Percentiles rank a stretch among this genome's conserved stretches.
Conservation (phyloP, 352 stramenopile species). For the Globisporangium sylvaticum region DNA sequence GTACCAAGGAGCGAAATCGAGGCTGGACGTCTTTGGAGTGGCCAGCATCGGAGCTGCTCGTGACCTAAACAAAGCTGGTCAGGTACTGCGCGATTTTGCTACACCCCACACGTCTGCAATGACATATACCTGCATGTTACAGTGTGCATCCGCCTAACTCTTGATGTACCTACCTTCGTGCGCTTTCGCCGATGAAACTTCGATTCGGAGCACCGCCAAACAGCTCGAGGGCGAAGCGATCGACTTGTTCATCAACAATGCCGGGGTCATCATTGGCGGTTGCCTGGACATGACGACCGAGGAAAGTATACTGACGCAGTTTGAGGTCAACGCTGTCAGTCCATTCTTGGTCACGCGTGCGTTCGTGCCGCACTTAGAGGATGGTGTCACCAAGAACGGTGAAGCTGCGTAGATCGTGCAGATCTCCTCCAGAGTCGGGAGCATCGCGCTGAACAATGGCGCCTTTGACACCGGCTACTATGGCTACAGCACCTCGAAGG, state of each 20-base stretch:
- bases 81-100: conserved; percentile 13
- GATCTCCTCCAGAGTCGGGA: conserved; percentile 21
- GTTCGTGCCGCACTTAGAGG: conserved; percentile 23
- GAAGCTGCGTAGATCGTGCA: conserved; percentile 18
- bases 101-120: too few relatives aligned
- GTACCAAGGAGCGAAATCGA: too few relatives aligned
- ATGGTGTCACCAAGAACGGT: conserved; percentile 6
- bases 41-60: conserved; percentile 22
- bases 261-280: conserved; percentile 15
- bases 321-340: conserved; percentile 38
- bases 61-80: conserved; percentile 21
- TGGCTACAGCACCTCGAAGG: conserved; percentile 44
- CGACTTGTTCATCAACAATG: conserved; percentile 44
- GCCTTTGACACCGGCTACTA: not conserved
- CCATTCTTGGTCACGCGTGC: conserved; percentile 28
- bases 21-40: too few relatives aligned
- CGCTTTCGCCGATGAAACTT: too few relatives aligned
- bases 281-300: conserved; percentile 13
- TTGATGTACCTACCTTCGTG: too few relatives aligned
- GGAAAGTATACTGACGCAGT: conserved; percentile 21
- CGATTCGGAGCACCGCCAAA: conserved; percentile 4
- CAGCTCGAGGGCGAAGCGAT: conserved; percentile 20
- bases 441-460: conserved; percentile 10
- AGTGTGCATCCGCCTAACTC: too few relatives aligned
- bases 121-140: too few relatives aligned